These are phyloP conservation scores for Stygiomarasmius scandens DNA, from an alignment of 1,284 basidiomycete genomes.

Conservation along the genomic window DNA sequence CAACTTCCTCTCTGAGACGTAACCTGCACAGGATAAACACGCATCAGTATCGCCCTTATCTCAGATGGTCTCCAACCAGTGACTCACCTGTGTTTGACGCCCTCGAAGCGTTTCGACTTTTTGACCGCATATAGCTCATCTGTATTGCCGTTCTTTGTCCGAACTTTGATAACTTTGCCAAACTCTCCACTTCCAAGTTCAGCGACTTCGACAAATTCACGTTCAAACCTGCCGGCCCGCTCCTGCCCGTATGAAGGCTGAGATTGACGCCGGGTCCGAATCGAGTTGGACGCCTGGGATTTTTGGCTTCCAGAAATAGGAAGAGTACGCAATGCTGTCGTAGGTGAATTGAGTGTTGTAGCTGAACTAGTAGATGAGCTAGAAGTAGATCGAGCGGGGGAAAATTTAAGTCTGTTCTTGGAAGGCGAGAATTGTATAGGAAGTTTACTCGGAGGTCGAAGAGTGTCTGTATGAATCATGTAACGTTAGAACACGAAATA, in stretches of 20 bases:
- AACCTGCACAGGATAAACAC: slow-evolving; percentile 49
- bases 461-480: slow-evolving; percentile 32
- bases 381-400: slow-evolving; percentile 52
- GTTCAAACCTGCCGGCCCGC: slow-evolving; percentile 68
- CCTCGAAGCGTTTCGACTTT: slow-evolving; percentile 92
- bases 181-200: slow-evolving; percentile 93
- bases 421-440: slow-evolving; percentile 49
- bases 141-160: slow-evolving; percentile 58
- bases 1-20: slow-evolving; percentile 93
- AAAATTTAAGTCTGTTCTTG: slow-evolving; percentile 39
- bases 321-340: slow-evolving; percentile 27
- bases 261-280: slow-evolving; percentile 27
- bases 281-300: slow-evolving; percentile 12
- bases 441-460: slow-evolving; percentile 53
- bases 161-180: slow-evolving; percentile 91
- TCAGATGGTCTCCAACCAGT: background rate
- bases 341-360: slow-evolving; percentile 31
- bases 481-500: slow-evolving; percentile 16
- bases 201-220: slow-evolving; percentile 80
- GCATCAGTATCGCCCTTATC: slow-evolving; percentile 22
- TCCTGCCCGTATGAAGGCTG: slow-evolving; percentile 40
- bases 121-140: slow-evolving; percentile 86
- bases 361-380: slow-evolving; percentile 54
- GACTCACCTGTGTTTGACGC: slow-evolving; percentile 85
- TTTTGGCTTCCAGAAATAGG: slow-evolving; percentile 20